Conservation (phyloP, 805 yeast species). For the Candida morakotiae region DNA sequence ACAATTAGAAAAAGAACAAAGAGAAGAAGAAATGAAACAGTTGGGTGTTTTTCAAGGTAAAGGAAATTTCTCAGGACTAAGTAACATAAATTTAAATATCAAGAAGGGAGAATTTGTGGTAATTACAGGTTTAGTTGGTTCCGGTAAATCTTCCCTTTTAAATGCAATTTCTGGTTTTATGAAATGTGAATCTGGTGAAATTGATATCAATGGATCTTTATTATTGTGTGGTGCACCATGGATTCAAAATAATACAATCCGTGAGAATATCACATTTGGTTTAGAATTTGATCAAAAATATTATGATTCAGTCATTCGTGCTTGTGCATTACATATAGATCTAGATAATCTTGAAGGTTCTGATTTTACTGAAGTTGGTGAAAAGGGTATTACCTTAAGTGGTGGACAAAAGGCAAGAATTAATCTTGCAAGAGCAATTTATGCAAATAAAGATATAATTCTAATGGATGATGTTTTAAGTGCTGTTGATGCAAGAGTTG, state of each 20-base stretch:
- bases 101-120: slow-evolving; percentile 67
- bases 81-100: slow-evolving; percentile 49
- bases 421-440: slow-evolving; percentile 75
- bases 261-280: slow-evolving; percentile 74
- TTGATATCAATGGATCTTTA: slow-evolving; percentile 50
- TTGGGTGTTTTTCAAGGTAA: slow-evolving; percentile 1
- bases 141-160: slow-evolving; percentile 75
- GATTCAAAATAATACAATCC: slow-evolving; percentile 78
- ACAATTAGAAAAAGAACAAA: slow-evolving; percentile 6
- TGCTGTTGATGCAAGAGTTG: slow-evolving; percentile 86
- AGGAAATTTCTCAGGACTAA: slow-evolving; percentile 38
- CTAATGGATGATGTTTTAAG: slow-evolving; percentile 75
- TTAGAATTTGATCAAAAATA: slow-evolving; percentile 43
- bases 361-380: slow-evolving; percentile 78
- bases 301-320: slow-evolving; percentile 53
- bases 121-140: slow-evolving; percentile 76
- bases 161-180: slow-evolving; percentile 71
- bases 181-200: slow-evolving; percentile 50
- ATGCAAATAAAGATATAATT: slow-evolving; percentile 62
- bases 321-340: slow-evolving; percentile 67
- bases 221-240: slow-evolving; percentile 67
- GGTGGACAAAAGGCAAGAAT: slow-evolving; percentile 89
- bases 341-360: slow-evolving; percentile 67
- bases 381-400: slow-evolving; percentile 79
- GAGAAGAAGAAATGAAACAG: slow-evolving; percentile 5